These are phyloP conservation scores for Thinopyrum obtusiflorum DNA, from an alignment of 202 grass and related monocot species.

Conservation along the genomic window DNA sequence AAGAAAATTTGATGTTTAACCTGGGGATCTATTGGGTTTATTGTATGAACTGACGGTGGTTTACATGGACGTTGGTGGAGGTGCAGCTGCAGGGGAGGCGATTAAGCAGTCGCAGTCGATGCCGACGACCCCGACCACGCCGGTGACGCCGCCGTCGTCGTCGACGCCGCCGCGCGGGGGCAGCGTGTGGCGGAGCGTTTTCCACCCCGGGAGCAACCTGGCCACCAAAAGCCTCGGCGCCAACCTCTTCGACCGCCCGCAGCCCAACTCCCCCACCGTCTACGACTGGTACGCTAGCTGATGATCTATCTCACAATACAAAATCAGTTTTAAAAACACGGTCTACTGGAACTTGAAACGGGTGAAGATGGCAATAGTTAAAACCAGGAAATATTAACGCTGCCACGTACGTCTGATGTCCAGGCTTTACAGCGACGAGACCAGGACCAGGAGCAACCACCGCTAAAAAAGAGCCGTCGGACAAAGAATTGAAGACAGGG, in stretches of 20 bases:
- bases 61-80: constrained; percentile 10
- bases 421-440: constrained; percentile 71
- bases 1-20: too few species aligned
- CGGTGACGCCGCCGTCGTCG: constrained; percentile 41
- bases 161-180: constrained; percentile 34
- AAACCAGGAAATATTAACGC: neutral
- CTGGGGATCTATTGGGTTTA: too few species aligned
- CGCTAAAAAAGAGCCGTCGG: constrained; percentile 23
- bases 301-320: too few species aligned
- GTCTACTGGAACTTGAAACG: neutral
- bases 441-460: constrained; percentile 69
- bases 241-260: constrained; percentile 77
- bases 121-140: constrained; percentile 65
- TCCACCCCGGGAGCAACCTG: constrained; percentile 89
- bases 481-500: neutral
- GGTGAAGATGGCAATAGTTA: too few species aligned
- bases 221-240: constrained; percentile 68
- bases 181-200: constrained; percentile 95
- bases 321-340: neutral
- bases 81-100: neutral
- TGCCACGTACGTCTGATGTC: neutral
- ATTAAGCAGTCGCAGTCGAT: constrained; percentile 40
- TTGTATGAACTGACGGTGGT: neutral
- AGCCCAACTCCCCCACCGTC: constrained; percentile 83
- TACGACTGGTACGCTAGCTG: constrained; percentile 71